phyloP scores from a whole-genome alignment of 2,329 filamentous ascomycete genomes.

The Immersiporthe knoxdaviesiana region DNA sequence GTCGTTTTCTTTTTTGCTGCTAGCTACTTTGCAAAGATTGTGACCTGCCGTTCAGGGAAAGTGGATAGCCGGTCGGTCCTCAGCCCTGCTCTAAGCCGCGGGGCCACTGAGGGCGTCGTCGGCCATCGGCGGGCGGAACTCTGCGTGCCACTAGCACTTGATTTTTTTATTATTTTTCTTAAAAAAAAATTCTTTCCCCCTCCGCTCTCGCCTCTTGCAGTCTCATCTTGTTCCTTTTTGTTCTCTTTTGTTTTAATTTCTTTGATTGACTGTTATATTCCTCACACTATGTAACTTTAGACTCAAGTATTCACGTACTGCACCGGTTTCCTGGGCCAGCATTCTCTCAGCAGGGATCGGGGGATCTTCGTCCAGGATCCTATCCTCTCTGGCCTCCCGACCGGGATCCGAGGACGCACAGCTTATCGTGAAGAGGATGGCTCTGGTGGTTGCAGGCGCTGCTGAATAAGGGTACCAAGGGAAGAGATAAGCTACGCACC shows the following conservation, averaged over 20 bases:
- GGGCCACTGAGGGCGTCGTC: not conserved
- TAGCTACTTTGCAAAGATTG: not conserved
- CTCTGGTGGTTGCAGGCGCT: not conserved
- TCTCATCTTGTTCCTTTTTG: not conserved
- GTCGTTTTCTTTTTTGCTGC: not conserved
- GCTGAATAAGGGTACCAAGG: not conserved
- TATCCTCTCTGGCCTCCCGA: not conserved
- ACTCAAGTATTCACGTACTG: no score
- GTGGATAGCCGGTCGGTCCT: constrained; percentile 15
- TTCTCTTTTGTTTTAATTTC: no score
- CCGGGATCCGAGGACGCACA: not conserved
- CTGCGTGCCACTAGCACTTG: not conserved
- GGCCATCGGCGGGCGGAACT: constrained; percentile 10
- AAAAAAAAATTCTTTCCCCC: not conserved
- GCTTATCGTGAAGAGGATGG: not conserved
- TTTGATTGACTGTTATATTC: no score
- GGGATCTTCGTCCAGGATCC: not conserved
- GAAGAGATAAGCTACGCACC: no score
- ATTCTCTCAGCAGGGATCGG: not conserved
- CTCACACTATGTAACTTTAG: no score
- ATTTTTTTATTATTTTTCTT: not conserved
- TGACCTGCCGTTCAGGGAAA: constrained; percentile 22
- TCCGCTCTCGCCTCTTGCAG: no score
- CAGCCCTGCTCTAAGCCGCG: not conserved
- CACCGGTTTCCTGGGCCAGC: no score